Evolutionary conservation across 1,139 yeast genomes (phyloP).

Genomic region (Williopsis jadinii): DNA sequence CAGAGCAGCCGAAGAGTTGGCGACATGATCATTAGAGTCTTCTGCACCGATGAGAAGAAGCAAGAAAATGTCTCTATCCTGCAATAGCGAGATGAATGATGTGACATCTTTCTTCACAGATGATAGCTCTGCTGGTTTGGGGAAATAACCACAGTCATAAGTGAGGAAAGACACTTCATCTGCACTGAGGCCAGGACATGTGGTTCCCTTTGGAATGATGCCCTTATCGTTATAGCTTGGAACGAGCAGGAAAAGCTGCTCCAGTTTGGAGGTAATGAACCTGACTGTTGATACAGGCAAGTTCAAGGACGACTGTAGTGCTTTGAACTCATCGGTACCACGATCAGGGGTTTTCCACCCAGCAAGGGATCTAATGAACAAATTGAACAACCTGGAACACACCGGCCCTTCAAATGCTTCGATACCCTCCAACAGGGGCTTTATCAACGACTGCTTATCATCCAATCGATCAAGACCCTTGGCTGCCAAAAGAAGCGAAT

Average conservation of each 20-base stretch:
- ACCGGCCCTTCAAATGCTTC: constrained; percentile 30
- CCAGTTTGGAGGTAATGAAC: constrained; percentile 40
- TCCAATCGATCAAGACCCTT: constrained; percentile 53
- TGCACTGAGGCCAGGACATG: constrained; percentile 58
- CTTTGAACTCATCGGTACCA: constrained; percentile 38
- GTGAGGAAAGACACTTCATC: constrained; percentile 56
- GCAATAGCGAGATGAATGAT: constrained; percentile 35
- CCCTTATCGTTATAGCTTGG: constrained; percentile 34
- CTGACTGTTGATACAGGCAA: constrained; percentile 29
- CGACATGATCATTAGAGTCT: constrained; percentile 49
- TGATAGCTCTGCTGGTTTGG: constrained; percentile 42
- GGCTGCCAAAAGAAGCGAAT: constrained; percentile 59
- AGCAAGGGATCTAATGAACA: constrained; percentile 48
- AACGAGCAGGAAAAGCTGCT: constrained; percentile 49
- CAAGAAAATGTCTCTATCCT: constrained; percentile 26
- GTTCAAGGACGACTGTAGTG: constrained; percentile 27
- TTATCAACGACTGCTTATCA: constrained; percentile 32
- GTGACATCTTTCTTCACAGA: constrained; percentile 41
- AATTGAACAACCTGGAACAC: constrained; percentile 54
- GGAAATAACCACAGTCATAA: constrained; percentile 57
- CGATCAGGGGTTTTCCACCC: constrained; percentile 44
- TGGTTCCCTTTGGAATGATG: constrained; percentile 32
- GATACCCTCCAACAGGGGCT: constrained; percentile 42
- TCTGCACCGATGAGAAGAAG: constrained; percentile 59
- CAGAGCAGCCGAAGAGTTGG: constrained; percentile 43